Conservation (phyloP, 805 yeast species). For the Tetrapisispora fleetii region DNA sequence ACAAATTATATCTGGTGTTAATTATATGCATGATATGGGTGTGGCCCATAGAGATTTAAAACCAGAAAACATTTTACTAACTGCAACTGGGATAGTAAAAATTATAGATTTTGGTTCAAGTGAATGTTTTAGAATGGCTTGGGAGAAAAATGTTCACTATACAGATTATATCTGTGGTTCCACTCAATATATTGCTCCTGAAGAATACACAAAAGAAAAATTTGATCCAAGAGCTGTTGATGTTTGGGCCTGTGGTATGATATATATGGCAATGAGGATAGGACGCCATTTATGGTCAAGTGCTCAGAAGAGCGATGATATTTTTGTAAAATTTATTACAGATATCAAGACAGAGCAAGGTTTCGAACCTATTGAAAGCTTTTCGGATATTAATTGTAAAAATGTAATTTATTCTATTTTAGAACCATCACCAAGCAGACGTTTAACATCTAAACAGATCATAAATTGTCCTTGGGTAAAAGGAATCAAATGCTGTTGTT, state of each 20-base stretch:
- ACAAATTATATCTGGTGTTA: constrained; percentile 73
- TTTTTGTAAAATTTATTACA: constrained; percentile 60
- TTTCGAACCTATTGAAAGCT: constrained; percentile 79
- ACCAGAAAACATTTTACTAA: constrained; percentile 81
- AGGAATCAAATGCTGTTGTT: constrained; percentile 65
- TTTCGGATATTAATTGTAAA: constrained; percentile 81
- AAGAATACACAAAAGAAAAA: constrained; percentile 52
- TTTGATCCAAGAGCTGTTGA: constrained; percentile 80
- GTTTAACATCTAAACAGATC: constrained; percentile 82
- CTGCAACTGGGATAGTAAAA: constrained; percentile 63
- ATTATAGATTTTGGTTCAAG: constrained; percentile 85
- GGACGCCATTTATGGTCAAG: constrained; percentile 88
- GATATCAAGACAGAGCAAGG: constrained; percentile 79
- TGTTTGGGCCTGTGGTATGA: constrained; percentile 90
- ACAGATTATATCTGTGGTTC: constrained; percentile 78
- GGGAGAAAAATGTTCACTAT: constrained; percentile 62
- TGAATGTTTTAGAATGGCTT: constrained; percentile 75
- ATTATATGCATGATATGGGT: constrained; percentile 82
- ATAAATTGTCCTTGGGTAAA: constrained; percentile 94
- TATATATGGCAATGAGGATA: constrained; percentile 87
- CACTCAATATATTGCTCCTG: constrained; percentile 87
- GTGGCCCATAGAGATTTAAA: constrained; percentile 89
- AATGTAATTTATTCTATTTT: constrained; percentile 88
- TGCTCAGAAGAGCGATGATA: constrained; percentile 75
- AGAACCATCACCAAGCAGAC: constrained; percentile 81